Base-by-base conservation (phyloP, 768 basidiomycete species). In the Lactarius deliciosus region DNA sequence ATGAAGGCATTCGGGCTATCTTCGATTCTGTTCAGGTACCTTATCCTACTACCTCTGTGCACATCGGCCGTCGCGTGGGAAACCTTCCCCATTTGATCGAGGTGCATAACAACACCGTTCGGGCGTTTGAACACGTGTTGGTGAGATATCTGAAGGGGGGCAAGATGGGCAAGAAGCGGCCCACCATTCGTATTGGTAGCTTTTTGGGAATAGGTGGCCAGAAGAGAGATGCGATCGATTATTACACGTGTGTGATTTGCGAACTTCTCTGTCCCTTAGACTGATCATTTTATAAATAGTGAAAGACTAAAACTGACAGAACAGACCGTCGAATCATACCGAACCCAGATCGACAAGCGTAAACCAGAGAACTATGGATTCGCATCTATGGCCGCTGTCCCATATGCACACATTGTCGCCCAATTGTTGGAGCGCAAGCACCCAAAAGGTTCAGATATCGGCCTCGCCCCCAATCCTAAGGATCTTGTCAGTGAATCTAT, bases 311-410 rank as follows among this genome's bases (percentile, higher is more conserved):
- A 73, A 72, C 85, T 87, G 20, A 89, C 92, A 1, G 92, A 96
- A 74, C 80, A 80, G 30, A 85, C 87, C 0, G 88, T 92, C 32
- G 86, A 91, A 67, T 83, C 86, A 61, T 87, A 88, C 70, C 88
- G 96, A 10, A 79, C 79, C 28, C 83, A 89, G 70, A 90, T 89
- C 64, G 88, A 86, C 74, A 82, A 79, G 43, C 88, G 83, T 70
- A 93, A 86, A 78, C 84, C 94, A 5, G 94, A 96, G 79, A 92
- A 85, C 72, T 95, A 94, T 77, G 94, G 94, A 2, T 96, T 96
- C 75, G 94, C 93, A 0, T 92, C 91, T 50, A 89, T 95, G 87
- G 92, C 90, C 55, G 86, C 91, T 0, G 88, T 93, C 3, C 89
- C 92, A 0, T 96, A 92, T 71, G 92, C 94, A 0, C 94, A 96